Percentiles rank a stretch among this genome's conserved stretches.
Conservation (phyloP, 257 asterid genomes). For the Linderniella brevidens region DNA sequence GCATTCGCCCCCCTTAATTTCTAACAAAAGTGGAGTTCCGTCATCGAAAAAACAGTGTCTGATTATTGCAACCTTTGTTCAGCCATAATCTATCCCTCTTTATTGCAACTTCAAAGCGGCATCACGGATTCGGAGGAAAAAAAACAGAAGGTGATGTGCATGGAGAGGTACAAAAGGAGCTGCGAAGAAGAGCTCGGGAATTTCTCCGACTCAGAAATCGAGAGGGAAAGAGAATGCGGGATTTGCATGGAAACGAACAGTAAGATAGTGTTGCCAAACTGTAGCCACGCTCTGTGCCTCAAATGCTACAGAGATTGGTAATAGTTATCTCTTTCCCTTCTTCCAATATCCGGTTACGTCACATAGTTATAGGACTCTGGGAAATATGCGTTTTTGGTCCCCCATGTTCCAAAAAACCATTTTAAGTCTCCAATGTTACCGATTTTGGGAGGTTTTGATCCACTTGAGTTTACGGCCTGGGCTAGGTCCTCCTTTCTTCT, state of each 20-base stretch:
- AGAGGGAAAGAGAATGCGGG: conserved; percentile 95
- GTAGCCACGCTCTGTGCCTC: conserved; percentile 78
- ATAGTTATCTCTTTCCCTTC: conserved; percentile 8
- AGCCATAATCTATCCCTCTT: conserved; percentile 92
- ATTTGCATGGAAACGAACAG: conserved; percentile 87
- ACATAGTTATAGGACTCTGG: neutral
- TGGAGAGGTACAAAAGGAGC: conserved; percentile 69
- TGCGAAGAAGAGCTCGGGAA: conserved; percentile 42
- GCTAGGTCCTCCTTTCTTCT: too few species aligned
- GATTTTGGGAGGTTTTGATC: too few species aligned
- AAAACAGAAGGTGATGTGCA: conserved; percentile 62
- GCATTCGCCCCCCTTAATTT: too few species aligned
- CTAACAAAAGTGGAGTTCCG: conserved; percentile 1
- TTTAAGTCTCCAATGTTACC: too few species aligned
- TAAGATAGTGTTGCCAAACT: conserved; percentile 84
- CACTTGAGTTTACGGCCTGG: too few species aligned
- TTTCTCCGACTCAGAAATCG: conserved; percentile 50
- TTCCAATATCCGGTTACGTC: neutral
- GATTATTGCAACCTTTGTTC: conserved; percentile 15
- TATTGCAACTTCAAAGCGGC: conserved; percentile 77
- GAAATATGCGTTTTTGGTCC: neutral
- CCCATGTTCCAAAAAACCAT: neutral
- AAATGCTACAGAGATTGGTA: conserved; percentile 92
- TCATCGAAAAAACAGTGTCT: neutral
- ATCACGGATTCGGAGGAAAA: conserved; percentile 74